A percentile compares a stretch with the other conserved stretches of the same genome.
These are phyloP conservation scores for Globisporangium cederbergense DNA, from an alignment of 352 stramenopile species.

Conservation along the genomic window DNA sequence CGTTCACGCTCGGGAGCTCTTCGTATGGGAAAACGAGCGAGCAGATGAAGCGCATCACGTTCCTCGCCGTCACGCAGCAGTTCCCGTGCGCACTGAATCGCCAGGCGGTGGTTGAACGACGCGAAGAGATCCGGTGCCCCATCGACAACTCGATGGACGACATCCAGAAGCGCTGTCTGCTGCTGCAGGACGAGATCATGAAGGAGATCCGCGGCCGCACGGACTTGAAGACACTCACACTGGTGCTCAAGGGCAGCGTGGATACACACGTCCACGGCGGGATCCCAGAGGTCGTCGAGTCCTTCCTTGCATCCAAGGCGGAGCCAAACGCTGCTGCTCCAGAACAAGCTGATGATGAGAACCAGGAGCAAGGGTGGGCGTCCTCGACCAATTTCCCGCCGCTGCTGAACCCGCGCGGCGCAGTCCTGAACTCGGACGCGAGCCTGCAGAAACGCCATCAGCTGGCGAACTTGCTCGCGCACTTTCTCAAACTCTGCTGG, in stretches of 20 bases:
- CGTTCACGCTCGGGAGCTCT: conserved; percentile 39
- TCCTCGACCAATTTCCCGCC: not conserved
- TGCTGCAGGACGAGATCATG: conserved; percentile 52
- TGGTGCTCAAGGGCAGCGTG: conserved; percentile 79
- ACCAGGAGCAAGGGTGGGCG: not conserved
- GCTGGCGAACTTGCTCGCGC: conserved; percentile 50
- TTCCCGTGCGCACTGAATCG: conserved; percentile 57
- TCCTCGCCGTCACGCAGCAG: conserved; percentile 29
- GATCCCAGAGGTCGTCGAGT: conserved; percentile 68
- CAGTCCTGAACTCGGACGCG: conserved; percentile 27
- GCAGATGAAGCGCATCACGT: conserved; percentile 70
- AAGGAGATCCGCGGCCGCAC: conserved; percentile 44
- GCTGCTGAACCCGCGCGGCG: conserved; percentile 34
- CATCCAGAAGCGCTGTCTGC: conserved; percentile 53
- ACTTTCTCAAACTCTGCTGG: conserved; percentile 59
- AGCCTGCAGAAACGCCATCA: conserved; percentile 36
- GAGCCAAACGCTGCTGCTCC: not conserved
- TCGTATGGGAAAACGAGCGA: conserved; percentile 63
- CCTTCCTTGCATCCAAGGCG: conserved; percentile 34
- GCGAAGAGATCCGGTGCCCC: conserved; percentile 53
- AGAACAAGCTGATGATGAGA: not conserved
- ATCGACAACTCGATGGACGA: conserved; percentile 80
- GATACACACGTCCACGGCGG: conserved; percentile 77
- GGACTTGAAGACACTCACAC: conserved; percentile 71
- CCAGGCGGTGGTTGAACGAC: conserved; percentile 33